Conservation (phyloP, 371 early-diverging fungal genomes). For the Apophysomyces trapeziformis region DNA sequence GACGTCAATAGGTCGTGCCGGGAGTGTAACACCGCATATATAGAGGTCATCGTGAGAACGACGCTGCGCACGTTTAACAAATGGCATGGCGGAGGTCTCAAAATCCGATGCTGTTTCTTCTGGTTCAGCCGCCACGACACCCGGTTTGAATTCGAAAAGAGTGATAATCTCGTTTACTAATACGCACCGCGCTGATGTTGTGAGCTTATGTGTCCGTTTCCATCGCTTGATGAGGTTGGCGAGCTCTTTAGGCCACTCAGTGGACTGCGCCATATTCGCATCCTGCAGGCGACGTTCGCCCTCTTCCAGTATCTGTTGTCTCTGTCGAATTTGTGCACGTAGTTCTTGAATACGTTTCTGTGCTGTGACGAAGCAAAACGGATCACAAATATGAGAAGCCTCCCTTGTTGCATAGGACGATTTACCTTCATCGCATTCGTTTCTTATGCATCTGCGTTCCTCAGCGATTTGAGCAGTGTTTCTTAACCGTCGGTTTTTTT, state of each 20-base stretch:
- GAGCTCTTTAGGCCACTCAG: conserved; percentile 31
- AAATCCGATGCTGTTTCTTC: conserved; percentile 11
- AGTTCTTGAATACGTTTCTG: conserved; percentile 27
- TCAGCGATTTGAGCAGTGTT: conserved; percentile 32
- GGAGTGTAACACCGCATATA: conserved; percentile 57
- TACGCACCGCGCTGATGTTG: conserved; percentile 48
- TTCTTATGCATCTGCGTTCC: conserved; percentile 27
- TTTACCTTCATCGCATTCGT: conserved; percentile 47
- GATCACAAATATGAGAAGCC: not conserved
- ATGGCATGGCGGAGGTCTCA: conserved; percentile 19
- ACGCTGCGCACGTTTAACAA: conserved; percentile 11
- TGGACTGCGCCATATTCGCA: conserved; percentile 20
- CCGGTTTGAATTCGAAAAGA: conserved; percentile 59
- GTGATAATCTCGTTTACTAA: conserved; percentile 61
- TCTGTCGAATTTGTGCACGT: conserved; percentile 24
- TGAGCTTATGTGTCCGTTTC: conserved; percentile 43
- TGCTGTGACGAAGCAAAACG: conserved; percentile 19
- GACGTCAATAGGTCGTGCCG: conserved; percentile 46
- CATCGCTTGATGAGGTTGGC: conserved; percentile 26
- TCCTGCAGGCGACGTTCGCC: conserved; percentile 35
- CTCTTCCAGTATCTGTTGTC: conserved; percentile 28
- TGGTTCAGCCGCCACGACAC: conserved; percentile 32
- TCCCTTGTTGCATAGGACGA: not conserved
- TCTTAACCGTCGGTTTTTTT: conserved; percentile 42
- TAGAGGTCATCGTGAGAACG: conserved; percentile 50